These are phyloP conservation scores for Penicillium roqueforti DNA, from an alignment of 495 filamentous ascomycete species.

Conservation along the genomic window DNA sequence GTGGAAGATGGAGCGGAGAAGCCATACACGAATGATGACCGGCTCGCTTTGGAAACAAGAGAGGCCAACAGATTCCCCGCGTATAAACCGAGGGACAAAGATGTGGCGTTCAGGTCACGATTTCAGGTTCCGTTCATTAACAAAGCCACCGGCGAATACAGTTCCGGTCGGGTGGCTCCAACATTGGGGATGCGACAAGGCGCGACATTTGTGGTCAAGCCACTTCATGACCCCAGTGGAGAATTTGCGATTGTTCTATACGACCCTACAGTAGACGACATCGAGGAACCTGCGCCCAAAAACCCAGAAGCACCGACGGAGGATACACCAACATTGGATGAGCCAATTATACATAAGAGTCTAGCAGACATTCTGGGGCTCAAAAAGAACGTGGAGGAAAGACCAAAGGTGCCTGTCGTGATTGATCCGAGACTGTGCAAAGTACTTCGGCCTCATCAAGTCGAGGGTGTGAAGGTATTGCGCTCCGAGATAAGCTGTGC, in stretches of 20 bases:
- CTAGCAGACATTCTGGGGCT: slow-evolving; percentile 94
- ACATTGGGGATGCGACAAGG: slow-evolving; percentile 82
- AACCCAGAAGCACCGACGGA: slow-evolving; percentile 50
- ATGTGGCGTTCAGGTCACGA: slow-evolving; percentile 69
- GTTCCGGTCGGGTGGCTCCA: slow-evolving; percentile 73
- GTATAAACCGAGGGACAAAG: slow-evolving; percentile 87
- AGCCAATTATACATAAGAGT: slow-evolving; percentile 84
- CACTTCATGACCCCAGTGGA: slow-evolving; percentile 89
- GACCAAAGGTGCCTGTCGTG: slow-evolving; percentile 90
- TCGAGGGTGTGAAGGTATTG: slow-evolving; percentile 85
- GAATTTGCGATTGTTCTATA: slow-evolving; percentile 97
- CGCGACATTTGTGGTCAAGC: slow-evolving; percentile 79
- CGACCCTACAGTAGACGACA: slow-evolving; percentile 91
- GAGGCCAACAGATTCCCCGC: slow-evolving; percentile 88
- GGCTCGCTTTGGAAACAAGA: slow-evolving; percentile 78
- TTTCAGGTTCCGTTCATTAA: slow-evolving; percentile 86
- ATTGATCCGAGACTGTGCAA: slow-evolving; percentile 92
- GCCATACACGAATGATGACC: slow-evolving; percentile 83
- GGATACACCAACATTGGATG: slow-evolving; percentile 61
- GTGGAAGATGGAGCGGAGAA: slow-evolving; percentile 67
- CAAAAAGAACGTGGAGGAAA: slow-evolving; percentile 77
- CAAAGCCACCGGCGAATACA: slow-evolving; percentile 67
- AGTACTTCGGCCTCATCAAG: slow-evolving; percentile 91
- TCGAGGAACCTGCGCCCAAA: slow-evolving; percentile 52
- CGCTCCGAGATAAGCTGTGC: not conserved